Base-by-base conservation (phyloP, 116 monocot species). In the Zostera marina region DNA sequence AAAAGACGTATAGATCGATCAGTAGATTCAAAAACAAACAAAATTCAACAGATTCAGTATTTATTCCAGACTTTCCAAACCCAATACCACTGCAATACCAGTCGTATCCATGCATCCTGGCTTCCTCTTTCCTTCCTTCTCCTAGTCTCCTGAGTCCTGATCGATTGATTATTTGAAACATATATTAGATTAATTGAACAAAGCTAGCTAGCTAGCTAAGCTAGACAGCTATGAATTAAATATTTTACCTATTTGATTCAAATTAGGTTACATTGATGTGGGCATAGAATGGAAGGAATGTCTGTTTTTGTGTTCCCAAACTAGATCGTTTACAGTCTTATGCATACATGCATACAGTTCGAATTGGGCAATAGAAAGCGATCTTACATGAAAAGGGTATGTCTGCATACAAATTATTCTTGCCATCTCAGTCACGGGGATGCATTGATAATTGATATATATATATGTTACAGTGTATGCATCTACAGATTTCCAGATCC, bases 331-430 rank as follows among this genome's bases (percentile, higher is more conserved):
- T 66, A 62, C 32, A 32, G 2, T 3, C 4, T 5, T 61, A 52
- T 72, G 47, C 54, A 46, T 70, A 72, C 63, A 75, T 60, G 55
- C 56, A 62, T 44, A 56, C 61, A 63, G 54, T 72, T 61, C 48
- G 73, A 70, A 70, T 49, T 55, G 32, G 15, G 69, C 74, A 72
- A 65, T 69, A 75, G 72, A 75, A 74, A 80, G 77, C 53, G 74
- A 77, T 75, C 62, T 81, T 73, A 55, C 77, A 78, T 62, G 66
- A 78, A 75, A 70, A 72, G 68, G 55, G 74, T 55, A 74, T 69
- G 62, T 48, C 45, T 32, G n/a, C 32, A 56, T 53, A 59, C 73
- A 58, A 73, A 73, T 53, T 69, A 70, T 72, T 70, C 72, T 44
- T 48, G 16, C 17, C 60, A 52, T 42, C 55, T 59, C 52, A 22